Evolutionary conservation across 371 early-diverging fungal genomes (phyloP), one percentile per base, ranked within the genome.

Genomic region (Mortierella sp.): DNA sequence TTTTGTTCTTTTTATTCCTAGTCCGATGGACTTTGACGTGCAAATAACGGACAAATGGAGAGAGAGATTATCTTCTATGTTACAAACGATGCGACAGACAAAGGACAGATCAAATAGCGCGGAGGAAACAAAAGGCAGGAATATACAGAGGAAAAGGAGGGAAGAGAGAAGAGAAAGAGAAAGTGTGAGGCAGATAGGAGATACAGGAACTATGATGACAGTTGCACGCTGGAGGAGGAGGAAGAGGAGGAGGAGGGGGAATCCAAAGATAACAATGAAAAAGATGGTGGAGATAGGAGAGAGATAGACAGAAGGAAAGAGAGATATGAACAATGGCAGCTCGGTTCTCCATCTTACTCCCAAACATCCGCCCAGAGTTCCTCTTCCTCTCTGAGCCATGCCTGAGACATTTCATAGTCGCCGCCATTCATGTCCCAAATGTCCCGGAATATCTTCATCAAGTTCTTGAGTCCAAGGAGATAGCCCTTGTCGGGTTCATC

Each of bases 401-500:
- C 45, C n/a, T 57, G 52, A 13, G 83, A 67, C 39, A 80, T 78
- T 22, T 49, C 44, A 6, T 49, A 28, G 12, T 63, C 69, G 34
- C 85, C 85, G 16, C 85, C 84, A 59, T 86, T 68, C 4, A 67
- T 56, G 34, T 73, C 62, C 70, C 83, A 84, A 16, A 90, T 87
- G 72, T 84, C 82, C 29, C 90, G 88, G 79, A 92, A 92, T 52
- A 83, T 86, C 24, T 72, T 67, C 45, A 89, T 86, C 51, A 93
- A 68, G n/a, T 87, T 87, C 56, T 87, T 84, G 31, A 93, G 80
- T 1, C 94, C 94, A 10, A 91, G 71, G 17, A 92, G 72, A 64
- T 93, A 93, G 0, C 94, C 94, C 48, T 84, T 81, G 67, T 93
- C 94, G 0, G 91, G 88, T 1, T 83, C 83, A 13, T 81, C 80